Base-by-base conservation (phyloP, 768 basidiomycete species). In the Galerina sulciceps region DNA sequence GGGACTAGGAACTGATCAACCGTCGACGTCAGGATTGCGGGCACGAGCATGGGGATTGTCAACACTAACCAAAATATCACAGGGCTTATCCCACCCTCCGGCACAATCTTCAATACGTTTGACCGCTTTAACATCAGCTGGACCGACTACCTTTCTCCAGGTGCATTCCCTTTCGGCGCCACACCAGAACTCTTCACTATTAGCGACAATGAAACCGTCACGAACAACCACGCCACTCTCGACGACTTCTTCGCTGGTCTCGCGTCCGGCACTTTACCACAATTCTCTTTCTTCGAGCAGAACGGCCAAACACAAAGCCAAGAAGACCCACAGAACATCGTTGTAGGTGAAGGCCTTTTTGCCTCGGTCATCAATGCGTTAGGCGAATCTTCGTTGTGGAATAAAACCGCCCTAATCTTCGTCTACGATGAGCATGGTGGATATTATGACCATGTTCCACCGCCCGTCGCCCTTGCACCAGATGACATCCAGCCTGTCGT, bases 51-150 rank as follows among this genome's bases (percentile, higher is more conserved):
- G 49, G 49, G 49, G 10, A 36, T 51, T 51, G 49, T 51, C 15
- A 38, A 51, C 35, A 51, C 49, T 20, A 36, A 36, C 13, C 49
- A 51, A 36, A 47, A 47, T 47, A 47, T 47, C 46, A 51, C 49
- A 10, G 35, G 18, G 10, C 49, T 51, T 37, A 6, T 51, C 49
- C 31, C 31, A 14, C 31, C 47, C 26, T 31, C 31, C 9, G 31
- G 31, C 9, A 18, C 49, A 36, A 18, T 38, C 18, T 15, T 15
- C 17, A 51, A 31, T 13, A 51, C 35, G 10, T 51, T 51, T 18
- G 20, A 51, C 22, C 31, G 36, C 34, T 20, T 36, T 4, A 51
- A 51, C 36, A 51, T 51, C 49, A 51, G 34, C 17, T 51, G 49
- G 49, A 35, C 34, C 17, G 34, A 51, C 49, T 51, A 51, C 17